These are phyloP conservation scores for Cryptosporidium andersoni DNA, from an alignment of 169 alveolate genomes.

Conservation along the genomic window DNA sequence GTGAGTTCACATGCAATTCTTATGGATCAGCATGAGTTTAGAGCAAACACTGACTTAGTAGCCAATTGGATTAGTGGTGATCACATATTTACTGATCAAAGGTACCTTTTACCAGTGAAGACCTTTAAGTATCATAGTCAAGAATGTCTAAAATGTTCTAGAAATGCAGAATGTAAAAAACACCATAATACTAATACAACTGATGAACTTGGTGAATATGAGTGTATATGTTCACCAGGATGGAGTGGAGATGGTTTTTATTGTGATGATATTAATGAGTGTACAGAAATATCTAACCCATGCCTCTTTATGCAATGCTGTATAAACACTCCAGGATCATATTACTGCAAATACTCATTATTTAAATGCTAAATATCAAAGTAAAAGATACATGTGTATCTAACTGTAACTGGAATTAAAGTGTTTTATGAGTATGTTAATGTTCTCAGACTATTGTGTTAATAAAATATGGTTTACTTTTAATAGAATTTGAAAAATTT, in stretches of 20 bases:
- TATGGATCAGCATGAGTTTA: constrained; percentile 21
- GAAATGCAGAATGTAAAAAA: constrained; percentile 44
- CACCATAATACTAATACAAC: constrained; percentile 36
- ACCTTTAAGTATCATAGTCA: constrained; percentile 7
- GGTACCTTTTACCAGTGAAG: constrained; percentile 46
- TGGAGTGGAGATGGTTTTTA: constrained; percentile 50
- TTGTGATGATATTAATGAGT: constrained; percentile 52
- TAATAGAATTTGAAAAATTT: too few species aligned
- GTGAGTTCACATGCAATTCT: constrained; percentile 23
- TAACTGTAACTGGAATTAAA: too few species aligned
- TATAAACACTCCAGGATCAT: constrained; percentile 54
- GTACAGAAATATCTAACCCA: constrained; percentile 6
- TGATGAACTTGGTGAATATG: constrained; percentile 45
- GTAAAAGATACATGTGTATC: too few species aligned
- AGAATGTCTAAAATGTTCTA: constrained; percentile 43
- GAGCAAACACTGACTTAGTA: constrained; percentile 19
- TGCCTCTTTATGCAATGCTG: constrained; percentile 48
- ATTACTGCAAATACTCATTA: constrained; percentile 33
- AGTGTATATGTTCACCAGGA: constrained; percentile 65
- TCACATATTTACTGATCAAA: constrained; percentile 38
- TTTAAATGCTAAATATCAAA: neutral
- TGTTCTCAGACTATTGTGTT: too few species aligned
- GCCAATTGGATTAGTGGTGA: constrained; percentile 68
- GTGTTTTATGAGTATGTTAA: too few species aligned
- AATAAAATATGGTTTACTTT: too few species aligned